phyloP scores from a whole-genome alignment of 1,284 basidiomycete genomes.

The Stereum hirsutum region DNA sequence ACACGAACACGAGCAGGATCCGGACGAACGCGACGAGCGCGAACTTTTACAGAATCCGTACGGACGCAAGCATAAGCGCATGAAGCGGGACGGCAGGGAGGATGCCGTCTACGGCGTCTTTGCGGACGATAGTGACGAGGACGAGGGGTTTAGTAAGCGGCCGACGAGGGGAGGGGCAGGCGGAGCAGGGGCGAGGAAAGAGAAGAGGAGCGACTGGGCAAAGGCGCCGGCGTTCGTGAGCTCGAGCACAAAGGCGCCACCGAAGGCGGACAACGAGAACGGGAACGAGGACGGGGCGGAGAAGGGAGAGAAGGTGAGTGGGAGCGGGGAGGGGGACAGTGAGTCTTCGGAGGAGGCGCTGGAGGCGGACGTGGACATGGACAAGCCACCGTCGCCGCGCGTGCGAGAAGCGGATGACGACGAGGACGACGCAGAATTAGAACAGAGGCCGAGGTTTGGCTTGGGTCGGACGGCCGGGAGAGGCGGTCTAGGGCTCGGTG shows the following conservation, averaged over 20 bases:
- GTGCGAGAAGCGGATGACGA: conserved; percentile 39
- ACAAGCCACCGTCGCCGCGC: conserved; percentile 42
- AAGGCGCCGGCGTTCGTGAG: conserved; percentile 77
- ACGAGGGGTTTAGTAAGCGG: conserved; percentile 30
- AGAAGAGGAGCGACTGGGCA: conserved; percentile 51
- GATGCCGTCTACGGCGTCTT: conserved; percentile 82
- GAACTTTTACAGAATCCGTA: conserved; percentile 77
- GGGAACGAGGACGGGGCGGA: conserved; percentile 16
- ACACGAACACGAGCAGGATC: conserved; percentile 42
- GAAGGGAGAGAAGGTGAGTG: conserved; percentile 21
- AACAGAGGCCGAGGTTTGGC: conserved; percentile 27
- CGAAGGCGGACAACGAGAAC: conserved; percentile 28
- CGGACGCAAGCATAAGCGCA: conserved; percentile 52
- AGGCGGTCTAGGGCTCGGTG: conserved; percentile 41
- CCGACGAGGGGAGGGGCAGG: conserved; percentile 10
- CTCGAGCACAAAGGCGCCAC: conserved; percentile 30
- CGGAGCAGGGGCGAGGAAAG: conserved; percentile 12
- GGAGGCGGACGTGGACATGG: conserved; percentile 13
- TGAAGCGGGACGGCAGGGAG: conserved; percentile 65
- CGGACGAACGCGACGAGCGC: conserved; percentile 69
- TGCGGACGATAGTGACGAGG: conserved; percentile 58
- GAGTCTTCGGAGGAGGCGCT: conserved; percentile 18
- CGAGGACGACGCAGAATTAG: conserved; percentile 41
- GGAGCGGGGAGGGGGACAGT: conserved; percentile 26
- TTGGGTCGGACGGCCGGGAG: no score